These are phyloP conservation scores for Canavalia gladiata DNA, from an alignment of 306 rosid genomes.

Conservation along the genomic window DNA sequence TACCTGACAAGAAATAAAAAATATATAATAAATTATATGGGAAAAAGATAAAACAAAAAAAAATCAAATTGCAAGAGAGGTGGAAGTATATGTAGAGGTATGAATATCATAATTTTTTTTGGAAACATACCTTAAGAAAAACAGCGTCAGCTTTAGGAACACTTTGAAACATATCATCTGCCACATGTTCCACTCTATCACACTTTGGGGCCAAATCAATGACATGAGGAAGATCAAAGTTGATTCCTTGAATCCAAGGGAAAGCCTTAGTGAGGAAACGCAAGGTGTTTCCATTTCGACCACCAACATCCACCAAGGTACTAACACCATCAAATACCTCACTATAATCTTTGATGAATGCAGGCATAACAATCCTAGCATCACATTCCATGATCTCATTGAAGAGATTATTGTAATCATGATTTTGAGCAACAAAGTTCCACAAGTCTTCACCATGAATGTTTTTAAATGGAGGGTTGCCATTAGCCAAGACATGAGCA, in stretches of 20 bases:
- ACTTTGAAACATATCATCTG: constrained; percentile 62
- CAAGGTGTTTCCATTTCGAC: constrained; percentile 63
- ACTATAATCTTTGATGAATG: constrained; percentile 41
- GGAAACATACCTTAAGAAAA: constrained; percentile 54
- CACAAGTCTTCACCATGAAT: constrained; percentile 59
- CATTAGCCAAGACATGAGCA: constrained; percentile 15
- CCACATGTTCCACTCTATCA: constrained; percentile 51
- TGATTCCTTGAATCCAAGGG: constrained; percentile 61
- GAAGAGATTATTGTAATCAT: constrained; percentile 44
- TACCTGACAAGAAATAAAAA: no score
- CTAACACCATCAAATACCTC: constrained; percentile 53
- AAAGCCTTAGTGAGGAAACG: constrained; percentile 44
- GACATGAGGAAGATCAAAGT: constrained; percentile 73
- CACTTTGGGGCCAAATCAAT: constrained; percentile 41
- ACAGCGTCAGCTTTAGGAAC: constrained; percentile 73
- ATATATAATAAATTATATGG: no score
- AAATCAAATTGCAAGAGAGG: no score
- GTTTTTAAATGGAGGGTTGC: constrained; percentile 43
- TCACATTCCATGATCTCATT: constrained; percentile 69
- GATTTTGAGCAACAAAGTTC: constrained; percentile 47
- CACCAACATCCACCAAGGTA: constrained; percentile 71
- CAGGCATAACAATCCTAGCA: constrained; percentile 41
- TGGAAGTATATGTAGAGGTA: no score
- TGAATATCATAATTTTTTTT: no score
- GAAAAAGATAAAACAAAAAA: no score